Base-by-base conservation (phyloP, 176 grass and related monocot species). In the Urochloa ruziziensis region DNA sequence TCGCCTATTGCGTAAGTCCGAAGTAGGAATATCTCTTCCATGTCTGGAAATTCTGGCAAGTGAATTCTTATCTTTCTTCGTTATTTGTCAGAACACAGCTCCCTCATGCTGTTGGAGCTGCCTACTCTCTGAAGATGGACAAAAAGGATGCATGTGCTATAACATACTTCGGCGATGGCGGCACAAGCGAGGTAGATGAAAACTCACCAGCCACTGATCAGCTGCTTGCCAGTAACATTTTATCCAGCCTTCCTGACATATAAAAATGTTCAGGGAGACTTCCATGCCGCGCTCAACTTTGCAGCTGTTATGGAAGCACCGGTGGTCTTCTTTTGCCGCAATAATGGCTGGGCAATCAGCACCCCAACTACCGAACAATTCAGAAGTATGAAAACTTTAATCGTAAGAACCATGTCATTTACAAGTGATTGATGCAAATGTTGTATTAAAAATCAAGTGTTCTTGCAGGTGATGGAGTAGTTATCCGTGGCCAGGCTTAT, bases 301-400 rank as follows among this genome's bases (percentile, higher is more conserved):
- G 93, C 93, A 43, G 97, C 97, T 29, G 97, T 99, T 52, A 73
- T 79, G 75, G 97, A 99, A 74, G 86, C 87, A 13, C 97, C 97
- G 3, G 87, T 96, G 56, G 88, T 99, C 70, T 99, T 99, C 89
- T 99, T 94, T 87, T 99, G 97, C 73, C 93, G 93, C 23, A 99
- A 96, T 83, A 99, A 99, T 90, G 97, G 97, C 37, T 99, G 97
- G 97, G 97, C 97, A 66, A 99, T 99, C 80, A 99, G 97, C 77
- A 99, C 97, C 34, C 97, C 93, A 23, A 94, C 86, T 43, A 62
- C 44, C 8, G 97, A 99, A 81, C 97, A 99, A 52, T 99, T 99
- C 87, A 92, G 91, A 92, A 92, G 96, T 99, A 94, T 30, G 25
- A 53, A 85, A 40, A 62, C 10, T 65, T 8, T 70, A 52, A 80